Conservation (phyloP, 148 eudicot genomes). For the Camellia lanceoleosa region DNA sequence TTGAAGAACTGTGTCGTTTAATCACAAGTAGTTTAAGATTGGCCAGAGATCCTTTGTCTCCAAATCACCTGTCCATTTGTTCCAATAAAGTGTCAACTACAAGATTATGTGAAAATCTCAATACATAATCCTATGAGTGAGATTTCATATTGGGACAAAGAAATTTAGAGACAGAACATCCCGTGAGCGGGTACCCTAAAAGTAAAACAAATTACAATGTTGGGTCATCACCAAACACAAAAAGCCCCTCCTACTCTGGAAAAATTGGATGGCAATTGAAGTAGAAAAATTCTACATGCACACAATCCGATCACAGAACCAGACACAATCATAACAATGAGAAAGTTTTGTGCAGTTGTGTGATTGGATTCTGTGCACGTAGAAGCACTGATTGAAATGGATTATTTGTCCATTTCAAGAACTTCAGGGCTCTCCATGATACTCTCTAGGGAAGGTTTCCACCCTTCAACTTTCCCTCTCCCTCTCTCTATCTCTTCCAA, state of each 20-base stretch:
- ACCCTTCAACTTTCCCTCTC: constrained; percentile 30
- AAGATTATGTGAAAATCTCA: no score
- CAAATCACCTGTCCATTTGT: no score
- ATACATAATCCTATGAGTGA: no score
- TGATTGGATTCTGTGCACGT: no score
- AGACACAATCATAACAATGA: no score
- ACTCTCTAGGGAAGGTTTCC: constrained; percentile 72
- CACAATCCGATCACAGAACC: no score
- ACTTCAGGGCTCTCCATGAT: constrained; percentile 47
- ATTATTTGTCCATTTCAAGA: neutral
- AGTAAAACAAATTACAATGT: constrained; percentile 12
- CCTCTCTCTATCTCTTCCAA: constrained; percentile 53
- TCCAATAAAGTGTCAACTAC: no score
- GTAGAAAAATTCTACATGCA: no score
- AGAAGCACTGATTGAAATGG: neutral
- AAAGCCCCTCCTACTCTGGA: neutral
- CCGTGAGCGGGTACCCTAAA: neutral
- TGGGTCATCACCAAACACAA: neutral
- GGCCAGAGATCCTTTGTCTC: no score
- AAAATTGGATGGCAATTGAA: neutral
- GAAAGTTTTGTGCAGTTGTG: no score
- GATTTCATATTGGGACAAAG: no score
- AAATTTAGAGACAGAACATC: no score
- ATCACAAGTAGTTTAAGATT: neutral
- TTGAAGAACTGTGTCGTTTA: neutral